Evolutionary conservation across 1,284 basidiomycete genomes (phyloP).

Genomic region (Moesziomyces antarcticus): DNA sequence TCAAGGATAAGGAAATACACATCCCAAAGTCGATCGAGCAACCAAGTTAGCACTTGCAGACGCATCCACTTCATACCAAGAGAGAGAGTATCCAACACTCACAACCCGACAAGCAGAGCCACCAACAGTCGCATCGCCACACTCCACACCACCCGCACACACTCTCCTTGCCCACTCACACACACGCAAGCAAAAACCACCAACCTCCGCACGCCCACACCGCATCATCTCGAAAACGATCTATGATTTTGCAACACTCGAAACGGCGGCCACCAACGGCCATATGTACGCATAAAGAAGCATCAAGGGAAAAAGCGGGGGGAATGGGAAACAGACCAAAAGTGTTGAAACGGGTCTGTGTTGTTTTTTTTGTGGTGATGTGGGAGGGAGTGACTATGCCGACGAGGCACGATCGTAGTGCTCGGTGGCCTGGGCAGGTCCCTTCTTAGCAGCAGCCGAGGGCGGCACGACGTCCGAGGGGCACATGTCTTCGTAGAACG

Average conservation of each 20-base stretch:
- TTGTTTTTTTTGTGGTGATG: not conserved
- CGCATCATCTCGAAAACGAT: not conserved
- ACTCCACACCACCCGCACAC: no score
- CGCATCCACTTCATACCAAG: no score
- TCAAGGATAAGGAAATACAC: no score
- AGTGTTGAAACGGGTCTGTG: slow-evolving; percentile 10
- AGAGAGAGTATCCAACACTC: no score
- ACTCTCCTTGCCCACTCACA: no score
- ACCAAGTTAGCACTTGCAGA: no score
- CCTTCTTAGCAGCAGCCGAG: slow-evolving; percentile 44
- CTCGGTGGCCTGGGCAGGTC: slow-evolving; percentile 42
- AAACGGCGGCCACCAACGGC: no score
- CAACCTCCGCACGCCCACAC: no score
- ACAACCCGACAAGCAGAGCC: no score
- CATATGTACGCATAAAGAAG: not conserved
- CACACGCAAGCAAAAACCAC: no score
- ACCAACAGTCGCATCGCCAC: no score
- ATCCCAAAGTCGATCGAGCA: no score
- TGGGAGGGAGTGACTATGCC: slow-evolving; percentile 1
- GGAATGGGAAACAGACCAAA: slow-evolving; percentile 1
- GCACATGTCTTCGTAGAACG: slow-evolving; percentile 62
- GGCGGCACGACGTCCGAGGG: slow-evolving; percentile 38
- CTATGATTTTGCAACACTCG: slow-evolving; percentile 11
- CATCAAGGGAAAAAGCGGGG: not conserved
- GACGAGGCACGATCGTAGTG: slow-evolving; percentile 50